A percentile compares a stretch with the other conserved stretches of the same genome.
Evolutionary conservation across 352 stramenopile species (phyloP).

Genomic region (Phytopythium sindhum): DNA sequence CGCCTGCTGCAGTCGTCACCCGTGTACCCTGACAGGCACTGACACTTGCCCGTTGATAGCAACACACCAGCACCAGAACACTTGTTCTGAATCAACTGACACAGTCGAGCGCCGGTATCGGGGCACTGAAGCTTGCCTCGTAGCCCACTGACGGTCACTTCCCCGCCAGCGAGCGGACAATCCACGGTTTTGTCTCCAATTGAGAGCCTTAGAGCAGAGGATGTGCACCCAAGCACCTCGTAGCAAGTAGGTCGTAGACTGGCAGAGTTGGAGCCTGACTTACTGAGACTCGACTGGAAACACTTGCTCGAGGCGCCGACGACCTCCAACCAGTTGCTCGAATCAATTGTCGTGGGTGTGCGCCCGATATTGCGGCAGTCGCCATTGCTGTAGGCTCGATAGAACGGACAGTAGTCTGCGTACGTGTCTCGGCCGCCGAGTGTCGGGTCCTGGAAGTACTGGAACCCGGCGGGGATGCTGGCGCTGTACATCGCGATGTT

Average conservation of each 20-base stretch:
- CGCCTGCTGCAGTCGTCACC: conserved; percentile 53
- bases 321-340: conserved; percentile 52
- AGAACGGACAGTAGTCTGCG: conserved; percentile 81
- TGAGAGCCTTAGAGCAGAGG: conserved; percentile 33
- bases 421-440: conserved; percentile 62
- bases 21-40: conserved; percentile 52
- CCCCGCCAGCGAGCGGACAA: conserved; percentile 56
- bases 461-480: conserved; percentile 71
- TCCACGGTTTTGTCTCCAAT: conserved; percentile 51
- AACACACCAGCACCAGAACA: conserved; percentile 65
- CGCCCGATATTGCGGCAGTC: conserved; percentile 64
- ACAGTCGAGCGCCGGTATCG: conserved; percentile 36
- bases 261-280: conserved; percentile 28
- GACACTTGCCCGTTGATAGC: conserved; percentile 39
- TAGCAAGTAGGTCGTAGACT: conserved; percentile 50
- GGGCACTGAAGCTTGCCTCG: conserved; percentile 53
- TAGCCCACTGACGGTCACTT: conserved; percentile 47
- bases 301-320: conserved; percentile 52
- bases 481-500: conserved; percentile 60
- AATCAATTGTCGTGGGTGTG: conserved; percentile 29
- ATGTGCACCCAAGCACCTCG: conserved; percentile 44
- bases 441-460: conserved; percentile 70
- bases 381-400: conserved; percentile 71
- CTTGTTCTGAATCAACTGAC: conserved; percentile 62
- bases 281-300: conserved; percentile 68